A percentile compares a stretch with the other conserved stretches of the same genome.
phyloP scores from a whole-genome alignment of 106 monocot genomes.

The Cymbidium sinense region DNA sequence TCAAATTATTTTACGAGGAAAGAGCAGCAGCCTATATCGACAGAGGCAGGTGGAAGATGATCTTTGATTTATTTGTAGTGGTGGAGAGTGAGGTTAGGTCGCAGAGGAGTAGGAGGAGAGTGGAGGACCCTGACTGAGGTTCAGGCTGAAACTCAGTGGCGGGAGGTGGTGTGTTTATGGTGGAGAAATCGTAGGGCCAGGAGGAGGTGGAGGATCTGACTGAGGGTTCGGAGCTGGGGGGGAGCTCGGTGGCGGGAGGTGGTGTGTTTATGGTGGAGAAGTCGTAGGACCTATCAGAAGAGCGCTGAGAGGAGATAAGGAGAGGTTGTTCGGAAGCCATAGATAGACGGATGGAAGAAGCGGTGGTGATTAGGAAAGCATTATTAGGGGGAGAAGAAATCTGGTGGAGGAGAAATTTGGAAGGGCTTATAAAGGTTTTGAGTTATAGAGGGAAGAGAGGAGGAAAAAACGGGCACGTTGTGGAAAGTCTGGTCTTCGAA shows the following conservation, averaged over 20 bases:
- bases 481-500: not conserved
- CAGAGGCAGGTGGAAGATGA: not conserved
- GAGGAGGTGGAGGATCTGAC: no score
- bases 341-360: not conserved
- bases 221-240: not conserved
- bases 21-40: conserved; percentile 9
- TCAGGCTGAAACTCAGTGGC: not conserved
- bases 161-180: not conserved
- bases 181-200: not conserved
- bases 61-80: not conserved
- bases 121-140: no score
- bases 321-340: conserved; percentile 31
- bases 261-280: not conserved
- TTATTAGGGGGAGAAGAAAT: not conserved
- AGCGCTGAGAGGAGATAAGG: conserved; percentile 15
- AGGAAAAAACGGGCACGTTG: not conserved
- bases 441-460: not conserved
- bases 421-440: not conserved
- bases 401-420: not conserved
- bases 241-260: not conserved
- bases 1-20: conserved; percentile 55
- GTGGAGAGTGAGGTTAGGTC: not conserved
- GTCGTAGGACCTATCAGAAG: not conserved
- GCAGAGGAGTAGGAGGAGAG: no score
- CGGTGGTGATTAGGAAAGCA: not conserved